Evolutionary conservation across 768 basidiomycete genomes (phyloP).

Genomic region (Boletus reticulatus): DNA sequence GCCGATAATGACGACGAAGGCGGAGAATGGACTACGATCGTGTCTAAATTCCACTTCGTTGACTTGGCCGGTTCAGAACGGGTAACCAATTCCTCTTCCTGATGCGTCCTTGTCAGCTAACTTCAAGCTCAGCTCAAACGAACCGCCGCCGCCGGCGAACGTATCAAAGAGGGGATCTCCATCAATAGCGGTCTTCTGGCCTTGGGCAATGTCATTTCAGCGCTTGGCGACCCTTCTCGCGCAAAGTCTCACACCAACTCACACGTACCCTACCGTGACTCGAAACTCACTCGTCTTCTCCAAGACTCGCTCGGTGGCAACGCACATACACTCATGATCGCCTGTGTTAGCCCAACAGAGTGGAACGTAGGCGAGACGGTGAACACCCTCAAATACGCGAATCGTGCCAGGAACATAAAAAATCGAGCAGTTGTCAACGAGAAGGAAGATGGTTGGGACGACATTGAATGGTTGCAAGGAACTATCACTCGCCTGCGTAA

Average conservation of each 20-base stretch:
- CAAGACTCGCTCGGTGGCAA: slow-evolving; percentile 95
- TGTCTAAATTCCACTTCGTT: slow-evolving; percentile 98
- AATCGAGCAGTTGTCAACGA: slow-evolving; percentile 91
- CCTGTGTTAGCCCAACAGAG: slow-evolving; percentile 94
- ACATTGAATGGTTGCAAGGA: slow-evolving; percentile 92
- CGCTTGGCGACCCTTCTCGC: slow-evolving; percentile 89
- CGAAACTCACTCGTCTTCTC: slow-evolving; percentile 82
- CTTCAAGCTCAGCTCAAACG: slow-evolving; percentile 71
- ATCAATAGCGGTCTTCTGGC: slow-evolving; percentile 97
- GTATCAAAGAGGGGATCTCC: slow-evolving; percentile 98
- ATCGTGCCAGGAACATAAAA: slow-evolving; percentile 96
- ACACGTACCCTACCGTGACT: slow-evolving; percentile 97
- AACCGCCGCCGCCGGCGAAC: slow-evolving; percentile 92
- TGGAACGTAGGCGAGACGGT: slow-evolving; percentile 94
- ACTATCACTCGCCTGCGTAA: slow-evolving; percentile 82
- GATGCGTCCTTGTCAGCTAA: slow-evolving; percentile 13
- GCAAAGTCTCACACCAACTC: slow-evolving; percentile 80
- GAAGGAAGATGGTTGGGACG: slow-evolving; percentile 98
- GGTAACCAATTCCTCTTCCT: slow-evolving; percentile 40
- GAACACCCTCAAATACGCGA: slow-evolving; percentile 95
- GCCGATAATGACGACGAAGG: slow-evolving; percentile 53
- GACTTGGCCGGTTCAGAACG: slow-evolving; percentile 97
- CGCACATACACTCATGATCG: slow-evolving; percentile 98
- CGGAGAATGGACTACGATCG: slow-evolving; percentile 86
- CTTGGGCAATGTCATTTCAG: slow-evolving; percentile 97